phyloP scores from a whole-genome alignment of 1,139 yeast species.

The Kodamaea derodonti region DNA sequence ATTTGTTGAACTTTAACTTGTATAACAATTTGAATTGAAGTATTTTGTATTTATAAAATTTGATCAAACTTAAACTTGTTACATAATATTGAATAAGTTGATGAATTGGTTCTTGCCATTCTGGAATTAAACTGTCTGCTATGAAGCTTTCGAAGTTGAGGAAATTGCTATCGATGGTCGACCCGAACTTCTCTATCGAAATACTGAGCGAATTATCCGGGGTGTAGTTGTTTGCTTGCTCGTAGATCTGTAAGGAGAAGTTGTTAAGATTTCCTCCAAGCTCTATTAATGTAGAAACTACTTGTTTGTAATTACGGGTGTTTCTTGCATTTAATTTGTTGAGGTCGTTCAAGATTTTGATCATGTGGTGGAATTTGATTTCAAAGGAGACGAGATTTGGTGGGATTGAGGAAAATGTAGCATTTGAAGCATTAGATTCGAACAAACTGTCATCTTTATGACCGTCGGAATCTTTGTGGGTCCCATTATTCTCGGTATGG shows the following conservation, averaged over 20 bases:
- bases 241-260: conserved; percentile 43
- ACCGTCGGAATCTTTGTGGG: too few relatives aligned
- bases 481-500: too few relatives aligned
- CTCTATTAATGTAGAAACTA: conserved; percentile 34
- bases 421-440: conserved; percentile 4
- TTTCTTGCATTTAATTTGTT: conserved; percentile 33
- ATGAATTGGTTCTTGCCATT: conserved; percentile 47
- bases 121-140: conserved; percentile 32
- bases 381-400: conserved; percentile 33
- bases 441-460: too few relatives aligned
- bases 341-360: conserved; percentile 30
- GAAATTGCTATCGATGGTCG: conserved; percentile 41
- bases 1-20: conserved; percentile 38
- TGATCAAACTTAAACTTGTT: conserved; percentile 36
- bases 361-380: conserved; percentile 30
- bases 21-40: conserved; percentile 40
- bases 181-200: conserved; percentile 43
- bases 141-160: conserved; percentile 40
- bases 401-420: too few relatives aligned
- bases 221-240: conserved; percentile 16
- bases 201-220: conserved; percentile 25
- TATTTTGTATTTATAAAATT: conserved; percentile 44
- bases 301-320: conserved; percentile 27
- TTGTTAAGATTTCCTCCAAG: conserved; percentile 48
- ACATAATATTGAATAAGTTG: conserved; percentile 40